Evolutionary conservation across 2,329 filamentous ascomycete genomes (phyloP).

Genomic region (Fusarium mundagurra): DNA sequence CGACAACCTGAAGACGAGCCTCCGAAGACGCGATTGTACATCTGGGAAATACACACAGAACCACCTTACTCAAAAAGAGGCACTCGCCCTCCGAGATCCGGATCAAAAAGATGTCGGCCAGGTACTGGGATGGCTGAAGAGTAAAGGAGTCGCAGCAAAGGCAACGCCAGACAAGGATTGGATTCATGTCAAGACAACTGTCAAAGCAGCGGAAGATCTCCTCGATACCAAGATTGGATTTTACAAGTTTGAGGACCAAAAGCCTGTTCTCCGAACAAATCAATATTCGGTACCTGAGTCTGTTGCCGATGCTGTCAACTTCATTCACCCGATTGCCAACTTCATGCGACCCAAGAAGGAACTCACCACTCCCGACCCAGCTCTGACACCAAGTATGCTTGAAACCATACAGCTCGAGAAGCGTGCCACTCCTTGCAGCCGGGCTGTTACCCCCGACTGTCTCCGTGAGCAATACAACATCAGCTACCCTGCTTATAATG

Average conservation of each 20-base stretch:
- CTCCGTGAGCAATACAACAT: constrained; percentile 59
- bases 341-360: constrained; percentile 57
- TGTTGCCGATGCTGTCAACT: constrained; percentile 53
- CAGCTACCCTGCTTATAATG: constrained; percentile 45
- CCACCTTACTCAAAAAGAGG: constrained; percentile 51
- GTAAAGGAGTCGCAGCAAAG: constrained; percentile 48
- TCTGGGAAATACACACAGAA: constrained; percentile 11
- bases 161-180: constrained; percentile 51
- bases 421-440: constrained; percentile 45
- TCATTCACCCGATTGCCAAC: constrained; percentile 60
- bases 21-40: constrained; percentile 31
- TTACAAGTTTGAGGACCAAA: constrained; percentile 53
- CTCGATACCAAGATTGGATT: constrained; percentile 53
- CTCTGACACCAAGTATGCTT: constrained; percentile 9
- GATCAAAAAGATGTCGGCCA: constrained; percentile 45
- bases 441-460: constrained; percentile 51
- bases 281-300: constrained; percentile 56
- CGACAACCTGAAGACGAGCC: constrained; percentile 37
- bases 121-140: constrained; percentile 55
- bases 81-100: constrained; percentile 50
- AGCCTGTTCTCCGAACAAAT: constrained; percentile 54
- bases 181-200: constrained; percentile 55
- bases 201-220: constrained; percentile 51
- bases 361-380: constrained; percentile 29
- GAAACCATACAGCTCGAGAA: constrained; percentile 21